Conservation (phyloP, 1,284 basidiomycete species). For the Ceratobasidium sp. region DNA sequence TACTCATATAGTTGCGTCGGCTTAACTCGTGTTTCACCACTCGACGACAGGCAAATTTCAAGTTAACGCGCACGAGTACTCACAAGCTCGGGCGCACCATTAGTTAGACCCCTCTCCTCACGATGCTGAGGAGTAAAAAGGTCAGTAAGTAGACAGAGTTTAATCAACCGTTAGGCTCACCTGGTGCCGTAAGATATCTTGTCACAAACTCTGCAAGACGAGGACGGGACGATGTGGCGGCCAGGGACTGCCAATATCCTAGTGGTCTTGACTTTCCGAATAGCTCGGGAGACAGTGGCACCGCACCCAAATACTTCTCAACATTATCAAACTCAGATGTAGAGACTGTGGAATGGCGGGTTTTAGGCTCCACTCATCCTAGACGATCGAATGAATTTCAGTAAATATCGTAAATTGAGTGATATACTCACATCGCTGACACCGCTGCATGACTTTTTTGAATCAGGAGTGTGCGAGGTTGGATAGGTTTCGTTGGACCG, state of each 20-base stretch:
- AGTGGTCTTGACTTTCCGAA: not conserved
- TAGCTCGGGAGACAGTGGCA: not conserved
- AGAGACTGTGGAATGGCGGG: not conserved
- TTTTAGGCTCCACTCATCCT: conserved; percentile 1
- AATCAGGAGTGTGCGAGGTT: not conserved
- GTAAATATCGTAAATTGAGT: not conserved
- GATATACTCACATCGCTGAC: not conserved
- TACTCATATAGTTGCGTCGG: too few relatives aligned
- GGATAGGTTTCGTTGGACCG: not conserved
- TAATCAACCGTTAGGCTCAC: not conserved
- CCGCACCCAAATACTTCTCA: not conserved
- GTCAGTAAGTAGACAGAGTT: too few relatives aligned
- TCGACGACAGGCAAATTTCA: too few relatives aligned
- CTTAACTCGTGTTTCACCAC: too few relatives aligned
- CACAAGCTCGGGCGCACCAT: too few relatives aligned
- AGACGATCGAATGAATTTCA: not conserved
- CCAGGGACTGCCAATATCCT: not conserved
- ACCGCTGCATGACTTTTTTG: not conserved
- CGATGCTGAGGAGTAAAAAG: too few relatives aligned
- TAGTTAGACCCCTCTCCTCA: too few relatives aligned
- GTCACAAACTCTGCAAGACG: not conserved
- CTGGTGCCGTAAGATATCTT: not conserved
- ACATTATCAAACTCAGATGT: not conserved
- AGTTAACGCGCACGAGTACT: too few relatives aligned
- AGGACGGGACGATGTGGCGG: not conserved